Base-by-base conservation (phyloP, 164 flowering plant species). In the Annona cherimola region DNA sequence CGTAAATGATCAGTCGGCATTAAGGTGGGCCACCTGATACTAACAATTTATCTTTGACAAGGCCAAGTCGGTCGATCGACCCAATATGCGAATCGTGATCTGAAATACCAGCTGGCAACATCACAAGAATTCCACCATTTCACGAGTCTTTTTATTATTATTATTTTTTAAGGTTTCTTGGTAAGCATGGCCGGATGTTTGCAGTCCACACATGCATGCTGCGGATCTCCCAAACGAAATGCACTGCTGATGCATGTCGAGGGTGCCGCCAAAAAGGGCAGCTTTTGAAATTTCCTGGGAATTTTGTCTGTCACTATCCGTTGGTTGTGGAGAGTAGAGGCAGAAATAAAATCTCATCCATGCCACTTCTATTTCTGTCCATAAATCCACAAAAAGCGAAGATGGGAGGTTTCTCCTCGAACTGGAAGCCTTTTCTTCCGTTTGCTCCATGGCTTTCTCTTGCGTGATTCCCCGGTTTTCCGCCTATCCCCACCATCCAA, bases 401-500 rank as follows among this genome's bases (percentile, higher is more conserved):
- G 64, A 60, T 62, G 18, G 14, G 46, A 42, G 62, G 16, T 8
- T n/a, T 60, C 54, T 44, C 70, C 54, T 9, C 2, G 57, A 50
- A 9, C 57, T 40, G 67, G 45, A 64, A 14, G 1, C 1, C 6
- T 64, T 64, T 8, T 16, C 42, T n/a, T 19, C 63, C 20, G 19
- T 44, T 39, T 57, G 57, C 63, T 16, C 86, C 66, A 84, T 86
- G 87, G 85, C 87, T 0, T 40, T 81, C 61, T 68, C 80, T 63
- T 72, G 80, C 35, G 81, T 82, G 42, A 45, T 75, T 61, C 74
- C 78, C 39, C 46, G 35, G 4, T 57, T 12, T 18, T 72, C 74
- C 74, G 20, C 80, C 77, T n/a, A 64, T 77, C 70, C 70, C 54
- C 75, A 45, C 68, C 70, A 11, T 45, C 69, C 75, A 76, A 35